These are phyloP conservation scores for Henckelia pumila DNA, from an alignment of 257 asterid genomes.

Conservation along the genomic window DNA sequence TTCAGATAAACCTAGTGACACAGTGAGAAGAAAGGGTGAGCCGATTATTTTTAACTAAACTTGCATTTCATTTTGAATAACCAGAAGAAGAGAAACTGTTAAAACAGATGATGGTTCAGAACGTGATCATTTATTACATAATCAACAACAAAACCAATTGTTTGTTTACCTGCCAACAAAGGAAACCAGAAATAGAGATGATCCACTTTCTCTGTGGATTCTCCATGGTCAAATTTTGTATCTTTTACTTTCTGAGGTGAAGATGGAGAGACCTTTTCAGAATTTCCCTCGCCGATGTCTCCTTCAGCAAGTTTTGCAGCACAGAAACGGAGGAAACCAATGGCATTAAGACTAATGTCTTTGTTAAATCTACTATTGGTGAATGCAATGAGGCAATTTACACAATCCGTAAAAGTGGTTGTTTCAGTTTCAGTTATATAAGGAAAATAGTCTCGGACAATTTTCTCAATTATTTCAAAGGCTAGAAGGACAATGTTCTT, in stretches of 20 bases:
- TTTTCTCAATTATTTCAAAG: constrained; percentile 93
- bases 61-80: constrained; percentile 9
- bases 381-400: constrained; percentile 92
- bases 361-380: constrained; percentile 88
- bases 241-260: constrained; percentile 72
- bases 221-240: constrained; percentile 57
- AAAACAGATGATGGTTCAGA: constrained; percentile 16
- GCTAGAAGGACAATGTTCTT: constrained; percentile 91
- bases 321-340: constrained; percentile 92
- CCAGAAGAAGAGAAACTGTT: constrained; percentile 17
- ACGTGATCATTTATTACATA: constrained; percentile 1
- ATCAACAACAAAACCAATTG: constrained; percentile 17
- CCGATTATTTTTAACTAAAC: constrained; percentile 12
- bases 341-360: constrained; percentile 96
- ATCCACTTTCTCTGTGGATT: constrained; percentile 66
- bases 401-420: constrained; percentile 95
- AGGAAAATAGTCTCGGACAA: constrained; percentile 95
- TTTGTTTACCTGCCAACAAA: constrained; percentile 78
- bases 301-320: constrained; percentile 99
- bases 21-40: constrained; percentile 27
- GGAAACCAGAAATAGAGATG: constrained; percentile 98
- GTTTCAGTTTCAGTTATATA: constrained; percentile 97
- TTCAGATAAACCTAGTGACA: constrained; percentile 79
- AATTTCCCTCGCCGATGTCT: constrained; percentile 63
- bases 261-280: constrained; percentile 52